These are phyloP conservation scores for Chrysoporthe deuterocubensis DNA, from an alignment of 2,329 filamentous ascomycete species.

Conservation along the genomic window DNA sequence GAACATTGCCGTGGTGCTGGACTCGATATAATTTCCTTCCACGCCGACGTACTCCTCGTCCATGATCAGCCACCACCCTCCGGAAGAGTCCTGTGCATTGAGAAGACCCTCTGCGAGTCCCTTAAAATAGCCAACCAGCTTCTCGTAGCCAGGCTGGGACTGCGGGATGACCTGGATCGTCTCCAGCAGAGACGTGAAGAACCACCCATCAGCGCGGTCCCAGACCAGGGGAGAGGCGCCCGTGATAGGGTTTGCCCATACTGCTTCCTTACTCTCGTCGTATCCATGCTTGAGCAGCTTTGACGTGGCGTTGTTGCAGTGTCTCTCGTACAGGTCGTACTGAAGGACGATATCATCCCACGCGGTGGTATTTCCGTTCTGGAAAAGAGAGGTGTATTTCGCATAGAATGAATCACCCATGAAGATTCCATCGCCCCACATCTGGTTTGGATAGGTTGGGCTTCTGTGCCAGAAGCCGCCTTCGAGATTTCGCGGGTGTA, in stretches of 20 bases:
- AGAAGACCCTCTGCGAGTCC: conserved; percentile 19
- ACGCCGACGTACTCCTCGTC: conserved; percentile 41
- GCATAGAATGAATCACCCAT: conserved; percentile 43
- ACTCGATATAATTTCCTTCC: conserved; percentile 51
- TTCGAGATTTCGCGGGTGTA: conserved; percentile 43
- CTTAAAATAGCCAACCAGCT: conserved; percentile 18
- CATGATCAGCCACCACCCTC: conserved; percentile 44
- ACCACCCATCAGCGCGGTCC: conserved; percentile 59
- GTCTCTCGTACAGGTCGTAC: conserved; percentile 30
- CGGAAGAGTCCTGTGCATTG: conserved; percentile 21
- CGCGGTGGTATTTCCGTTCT: conserved; percentile 34
- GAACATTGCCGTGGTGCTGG: conserved; percentile 50
- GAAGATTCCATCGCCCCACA: conserved; percentile 50
- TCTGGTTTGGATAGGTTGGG: conserved; percentile 46
- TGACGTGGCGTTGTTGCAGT: conserved; percentile 44
- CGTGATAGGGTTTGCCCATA: conserved; percentile 55
- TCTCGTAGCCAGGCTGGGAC: conserved; percentile 16
- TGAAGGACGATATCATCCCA: conserved; percentile 31
- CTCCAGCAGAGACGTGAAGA: conserved; percentile 39
- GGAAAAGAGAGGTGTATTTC: conserved; percentile 33
- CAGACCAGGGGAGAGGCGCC: conserved; percentile 58
- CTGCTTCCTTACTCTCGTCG: conserved; percentile 50
- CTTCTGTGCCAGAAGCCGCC: conserved; percentile 50
- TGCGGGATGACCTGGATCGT: conserved; percentile 21
- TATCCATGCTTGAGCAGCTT: conserved; percentile 59